Conservation (phyloP, 805 yeast species). For the Cyberlindnera euphorbiae region DNA sequence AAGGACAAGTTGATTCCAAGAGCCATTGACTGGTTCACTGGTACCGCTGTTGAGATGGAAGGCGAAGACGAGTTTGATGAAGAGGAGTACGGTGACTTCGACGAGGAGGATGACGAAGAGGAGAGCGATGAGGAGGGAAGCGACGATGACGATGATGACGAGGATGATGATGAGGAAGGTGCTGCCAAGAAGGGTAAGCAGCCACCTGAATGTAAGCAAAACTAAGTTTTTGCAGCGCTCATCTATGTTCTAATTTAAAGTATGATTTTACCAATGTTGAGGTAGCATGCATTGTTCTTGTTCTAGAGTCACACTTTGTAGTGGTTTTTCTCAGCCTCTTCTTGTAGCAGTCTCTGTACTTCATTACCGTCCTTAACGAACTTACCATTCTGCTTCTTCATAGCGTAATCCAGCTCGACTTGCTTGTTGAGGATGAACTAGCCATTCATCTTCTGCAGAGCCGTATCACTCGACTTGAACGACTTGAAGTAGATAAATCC, state of each 20-base stretch:
- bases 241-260: not conserved
- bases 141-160: conserved; percentile 31
- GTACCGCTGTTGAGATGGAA: conserved; percentile 82
- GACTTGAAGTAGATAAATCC: conserved; percentile 63
- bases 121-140: conserved; percentile 32
- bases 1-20: conserved; percentile 94
- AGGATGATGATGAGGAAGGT: conserved; percentile 14
- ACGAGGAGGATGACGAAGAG: conserved; percentile 35
- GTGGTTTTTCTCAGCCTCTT: conserved; percentile 10
- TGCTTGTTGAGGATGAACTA: conserved; percentile 63
- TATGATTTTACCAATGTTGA: not conserved
- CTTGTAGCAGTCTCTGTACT: conserved; percentile 5
- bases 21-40: conserved; percentile 98
- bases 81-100: conserved; percentile 36
- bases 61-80: conserved; percentile 53
- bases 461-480: conserved; percentile 68
- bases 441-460: conserved; percentile 63
- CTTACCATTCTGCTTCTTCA: conserved; percentile 11
- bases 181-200: conserved; percentile 36
- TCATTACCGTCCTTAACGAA: conserved; percentile 9
- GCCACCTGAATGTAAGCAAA: conserved; percentile 75
- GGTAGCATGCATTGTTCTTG: no score
- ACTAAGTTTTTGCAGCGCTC: conserved; percentile 3
- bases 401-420: conserved; percentile 40
- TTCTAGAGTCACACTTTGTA: conserved; percentile 1